Conservation (phyloP, 768 basidiomycete species). For the Candolleomyces aberdarensis region DNA sequence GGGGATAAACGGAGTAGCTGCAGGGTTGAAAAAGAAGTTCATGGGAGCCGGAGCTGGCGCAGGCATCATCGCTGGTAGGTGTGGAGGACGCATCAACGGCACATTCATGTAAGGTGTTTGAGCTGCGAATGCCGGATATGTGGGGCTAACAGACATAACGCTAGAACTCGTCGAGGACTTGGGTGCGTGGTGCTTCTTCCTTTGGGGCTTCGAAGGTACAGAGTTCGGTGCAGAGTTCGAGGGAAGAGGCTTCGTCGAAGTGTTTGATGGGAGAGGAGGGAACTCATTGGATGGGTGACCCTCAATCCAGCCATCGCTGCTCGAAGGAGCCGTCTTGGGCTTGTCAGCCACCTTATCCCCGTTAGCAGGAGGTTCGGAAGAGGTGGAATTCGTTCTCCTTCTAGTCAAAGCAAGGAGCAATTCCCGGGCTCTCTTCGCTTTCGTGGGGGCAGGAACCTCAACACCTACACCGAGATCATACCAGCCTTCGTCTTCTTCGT, state of each 20-base stretch:
- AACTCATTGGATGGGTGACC: background rate
- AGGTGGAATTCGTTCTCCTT: conserved; percentile 37
- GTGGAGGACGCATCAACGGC: conserved; percentile 2
- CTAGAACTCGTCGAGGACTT: background rate
- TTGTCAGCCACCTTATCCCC: background rate
- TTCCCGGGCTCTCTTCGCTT: conserved; percentile 39
- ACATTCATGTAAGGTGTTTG: conserved; percentile 5
- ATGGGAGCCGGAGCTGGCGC: background rate
- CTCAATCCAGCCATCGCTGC: conserved; percentile 4
- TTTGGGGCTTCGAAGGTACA: background rate
- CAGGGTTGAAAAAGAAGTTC: conserved; percentile 3
- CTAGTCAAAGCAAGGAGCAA: conserved; percentile 40
- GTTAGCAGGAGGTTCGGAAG: conserved; percentile 20
- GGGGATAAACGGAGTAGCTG: background rate
- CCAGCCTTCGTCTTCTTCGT: conserved; percentile 46
- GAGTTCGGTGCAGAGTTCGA: background rate
- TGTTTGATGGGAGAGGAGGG: background rate
- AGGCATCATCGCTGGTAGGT: background rate
- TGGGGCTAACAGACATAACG: background rate
- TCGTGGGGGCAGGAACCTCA: conserved; percentile 22
- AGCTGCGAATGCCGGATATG: background rate
- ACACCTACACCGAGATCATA: conserved; percentile 28
- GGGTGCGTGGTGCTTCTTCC: background rate
- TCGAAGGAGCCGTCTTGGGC: background rate
- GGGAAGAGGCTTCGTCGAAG: background rate